These are phyloP conservation scores for Dothistroma septosporum DNA, from an alignment of 2,329 filamentous ascomycete genomes.

Conservation along the genomic window DNA sequence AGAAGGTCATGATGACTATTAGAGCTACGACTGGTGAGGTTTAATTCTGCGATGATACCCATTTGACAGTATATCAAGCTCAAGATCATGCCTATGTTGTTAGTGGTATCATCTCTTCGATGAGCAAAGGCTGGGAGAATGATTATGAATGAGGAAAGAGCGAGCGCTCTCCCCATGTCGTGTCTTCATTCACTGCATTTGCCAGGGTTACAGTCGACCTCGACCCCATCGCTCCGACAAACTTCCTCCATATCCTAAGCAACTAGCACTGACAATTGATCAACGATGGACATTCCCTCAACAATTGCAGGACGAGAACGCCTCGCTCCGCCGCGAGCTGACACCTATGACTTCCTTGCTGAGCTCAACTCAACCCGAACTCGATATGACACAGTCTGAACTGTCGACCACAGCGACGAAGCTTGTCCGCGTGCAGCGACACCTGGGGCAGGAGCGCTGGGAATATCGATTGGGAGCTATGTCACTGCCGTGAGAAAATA, in stretches of 20 bases:
- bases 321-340: background rate
- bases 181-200: too few relatives aligned
- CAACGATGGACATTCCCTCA: background rate
- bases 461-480: background rate
- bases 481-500: background rate
- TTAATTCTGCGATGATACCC: background rate
- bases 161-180: too few relatives aligned
- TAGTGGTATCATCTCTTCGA: too few relatives aligned
- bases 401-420: background rate
- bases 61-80: background rate
- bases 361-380: background rate
- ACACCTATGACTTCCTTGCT: too few relatives aligned
- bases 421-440: background rate
- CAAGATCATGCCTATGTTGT: too few relatives aligned
- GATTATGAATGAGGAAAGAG: too few relatives aligned
- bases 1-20: background rate
- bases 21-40: background rate
- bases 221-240: too few relatives aligned
- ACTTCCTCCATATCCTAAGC: too few relatives aligned
- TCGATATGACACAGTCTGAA: background rate
- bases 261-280: too few relatives aligned
- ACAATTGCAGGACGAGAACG: background rate
- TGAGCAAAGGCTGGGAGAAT: too few relatives aligned
- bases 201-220: too few relatives aligned
- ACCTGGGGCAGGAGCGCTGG: too few relatives aligned